Percentiles rank a stretch among this genome's conserved stretches.
phyloP scores from a whole-genome alignment of 306 rosid species.

The Acacia crassicarpa region DNA sequence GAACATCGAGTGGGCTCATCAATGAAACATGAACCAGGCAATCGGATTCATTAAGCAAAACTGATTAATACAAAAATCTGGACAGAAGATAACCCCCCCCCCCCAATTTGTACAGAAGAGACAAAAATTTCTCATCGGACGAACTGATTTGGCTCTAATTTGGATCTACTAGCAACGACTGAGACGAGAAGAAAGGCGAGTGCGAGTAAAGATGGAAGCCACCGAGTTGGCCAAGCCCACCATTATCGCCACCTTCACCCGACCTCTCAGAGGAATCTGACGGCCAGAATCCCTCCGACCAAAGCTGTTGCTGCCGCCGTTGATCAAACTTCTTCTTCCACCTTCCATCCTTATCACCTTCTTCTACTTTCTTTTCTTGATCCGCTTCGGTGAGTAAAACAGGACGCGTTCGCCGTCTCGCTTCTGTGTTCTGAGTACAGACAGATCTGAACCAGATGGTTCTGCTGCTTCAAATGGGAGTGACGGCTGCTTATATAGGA shows the following conservation, averaged over 20 bases:
- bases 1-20: too few relatives aligned
- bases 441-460: background rate
- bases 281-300: conserved; percentile 41
- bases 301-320: conserved; percentile 12
- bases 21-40: too few relatives aligned
- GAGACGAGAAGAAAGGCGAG: conserved; percentile 1
- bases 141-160: background rate
- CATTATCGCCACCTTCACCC: conserved; percentile 60
- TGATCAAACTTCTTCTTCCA: conserved; percentile 38
- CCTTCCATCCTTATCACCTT: conserved; percentile 37
- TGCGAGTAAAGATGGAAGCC: conserved; percentile 60
- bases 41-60: conserved; percentile 22
- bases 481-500: background rate
- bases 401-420: background rate
- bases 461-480: rapidly evolving
- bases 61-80: conserved; percentile 22
- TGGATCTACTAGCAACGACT: background rate
- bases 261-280: conserved; percentile 71
- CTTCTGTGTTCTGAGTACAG: background rate
- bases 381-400: background rate
- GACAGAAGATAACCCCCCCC: background rate
- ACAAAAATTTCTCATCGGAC: background rate
- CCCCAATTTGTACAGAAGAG: conserved; percentile 31
- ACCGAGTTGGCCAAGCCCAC: conserved; percentile 66
- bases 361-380: background rate